These are phyloP conservation scores for Sordariomycetes sp. DNA, from an alignment of 2,329 filamentous ascomycete species.

Conservation along the genomic window DNA sequence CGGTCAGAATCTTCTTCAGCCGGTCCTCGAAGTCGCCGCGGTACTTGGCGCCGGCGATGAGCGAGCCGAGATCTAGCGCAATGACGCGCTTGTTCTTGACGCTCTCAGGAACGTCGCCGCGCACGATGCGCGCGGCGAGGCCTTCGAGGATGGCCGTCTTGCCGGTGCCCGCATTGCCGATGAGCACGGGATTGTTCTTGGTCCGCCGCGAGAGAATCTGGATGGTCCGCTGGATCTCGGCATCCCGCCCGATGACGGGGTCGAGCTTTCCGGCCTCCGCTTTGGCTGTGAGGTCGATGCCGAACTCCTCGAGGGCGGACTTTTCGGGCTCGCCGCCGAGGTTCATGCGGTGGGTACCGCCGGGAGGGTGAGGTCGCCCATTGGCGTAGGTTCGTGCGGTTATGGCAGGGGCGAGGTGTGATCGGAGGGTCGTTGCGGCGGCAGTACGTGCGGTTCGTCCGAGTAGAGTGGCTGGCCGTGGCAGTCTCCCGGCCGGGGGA, in stretches of 20 bases:
- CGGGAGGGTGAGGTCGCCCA: constrained; percentile 73
- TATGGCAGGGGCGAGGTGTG: not conserved
- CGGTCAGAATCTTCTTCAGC: constrained; percentile 78
- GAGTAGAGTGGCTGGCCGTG: not conserved
- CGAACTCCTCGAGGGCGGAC: constrained; percentile 79
- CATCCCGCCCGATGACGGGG: constrained; percentile 85
- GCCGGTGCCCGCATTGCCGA: constrained; percentile 79
- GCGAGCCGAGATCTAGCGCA: constrained; percentile 72
- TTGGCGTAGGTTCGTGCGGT: constrained; percentile 43
- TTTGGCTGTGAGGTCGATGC: constrained; percentile 74
- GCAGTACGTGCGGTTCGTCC: not conserved
- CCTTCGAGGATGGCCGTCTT: constrained; percentile 93
- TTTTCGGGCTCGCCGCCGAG: constrained; percentile 66
- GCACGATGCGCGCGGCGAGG: constrained; percentile 76
- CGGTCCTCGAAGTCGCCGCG: constrained; percentile 93
- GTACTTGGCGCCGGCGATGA: constrained; percentile 94
- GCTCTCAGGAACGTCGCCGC: constrained; percentile 87
- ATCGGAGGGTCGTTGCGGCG: not conserved
- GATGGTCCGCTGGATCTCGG: constrained; percentile 86
- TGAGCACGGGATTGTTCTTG: constrained; percentile 94
- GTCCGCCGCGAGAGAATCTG: constrained; percentile 86
- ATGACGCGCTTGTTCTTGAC: constrained; percentile 91
- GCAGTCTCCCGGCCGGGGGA: not conserved
- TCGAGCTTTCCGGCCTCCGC: constrained; percentile 86
- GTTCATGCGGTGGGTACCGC: constrained; percentile 90